These are phyloP conservation scores for Aphanoascus verrucosus DNA, from an alignment of 2,329 filamentous ascomycete genomes.

Conservation along the genomic window DNA sequence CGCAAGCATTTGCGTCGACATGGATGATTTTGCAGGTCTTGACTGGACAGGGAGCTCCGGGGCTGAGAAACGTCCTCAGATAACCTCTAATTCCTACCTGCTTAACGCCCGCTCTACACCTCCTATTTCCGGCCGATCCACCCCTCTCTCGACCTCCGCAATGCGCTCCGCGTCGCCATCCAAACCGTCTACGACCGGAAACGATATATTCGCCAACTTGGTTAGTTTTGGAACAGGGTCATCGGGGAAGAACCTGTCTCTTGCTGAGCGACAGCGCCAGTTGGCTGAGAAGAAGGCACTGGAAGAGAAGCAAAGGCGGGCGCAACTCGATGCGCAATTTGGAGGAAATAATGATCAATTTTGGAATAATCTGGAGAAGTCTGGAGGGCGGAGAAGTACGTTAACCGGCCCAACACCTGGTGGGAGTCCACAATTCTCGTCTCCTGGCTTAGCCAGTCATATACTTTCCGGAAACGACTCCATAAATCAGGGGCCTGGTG, in stretches of 20 bases:
- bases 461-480: not conserved
- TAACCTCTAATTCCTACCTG: conserved; percentile 28
- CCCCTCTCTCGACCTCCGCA: conserved; percentile 29
- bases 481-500: not conserved
- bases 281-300: conserved; percentile 64
- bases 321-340: conserved; percentile 64
- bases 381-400: conserved; percentile 15
- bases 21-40: conserved; percentile 41
- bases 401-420: conserved; percentile 26
- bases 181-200: conserved; percentile 33
- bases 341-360: conserved; percentile 56
- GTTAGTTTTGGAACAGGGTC: conserved; percentile 47
- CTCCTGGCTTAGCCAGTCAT: conserved; percentile 36
- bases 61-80: conserved; percentile 29
- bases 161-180: conserved; percentile 27
- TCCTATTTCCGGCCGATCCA: conserved; percentile 34
- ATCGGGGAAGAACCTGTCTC: conserved; percentile 55
- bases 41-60: conserved; percentile 33
- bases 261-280: conserved; percentile 55
- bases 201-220: conserved; percentile 51
- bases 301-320: conserved; percentile 64
- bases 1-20: conserved; percentile 18
- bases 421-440: not conserved
- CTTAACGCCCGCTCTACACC: conserved; percentile 29
- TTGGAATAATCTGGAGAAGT: conserved; percentile 59